Percentiles rank a stretch among this genome's conserved stretches.
These are phyloP conservation scores for Anthracocystis setariae DNA, from an alignment of 1,284 basidiomycete species.

Conservation along the genomic window DNA sequence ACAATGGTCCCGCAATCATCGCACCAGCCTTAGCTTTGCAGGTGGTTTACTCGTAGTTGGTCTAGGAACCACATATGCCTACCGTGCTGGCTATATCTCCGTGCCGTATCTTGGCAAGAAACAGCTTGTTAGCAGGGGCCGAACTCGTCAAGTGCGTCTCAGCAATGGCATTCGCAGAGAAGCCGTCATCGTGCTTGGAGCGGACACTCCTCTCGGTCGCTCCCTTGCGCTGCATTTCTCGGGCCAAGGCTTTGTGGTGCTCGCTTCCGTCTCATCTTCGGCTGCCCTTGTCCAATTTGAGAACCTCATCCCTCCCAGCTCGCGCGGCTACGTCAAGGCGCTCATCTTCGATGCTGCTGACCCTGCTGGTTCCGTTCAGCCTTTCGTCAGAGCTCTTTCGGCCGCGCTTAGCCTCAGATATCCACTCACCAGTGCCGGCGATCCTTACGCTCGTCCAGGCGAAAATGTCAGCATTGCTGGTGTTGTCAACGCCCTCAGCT, in stretches of 20 bases:
- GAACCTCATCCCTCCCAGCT: slow-evolving; percentile 53
- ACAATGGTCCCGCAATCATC: slow-evolving; percentile 29
- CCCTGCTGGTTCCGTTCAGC: slow-evolving; percentile 40
- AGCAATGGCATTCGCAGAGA: slow-evolving; percentile 55
- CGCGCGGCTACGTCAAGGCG: slow-evolving; percentile 63
- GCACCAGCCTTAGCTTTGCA: slow-evolving; percentile 20
- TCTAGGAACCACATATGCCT: slow-evolving; percentile 40
- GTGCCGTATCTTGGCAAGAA: slow-evolving; percentile 43
- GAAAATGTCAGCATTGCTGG: slow-evolving; percentile 58
- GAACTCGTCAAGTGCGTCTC: slow-evolving; percentile 32
- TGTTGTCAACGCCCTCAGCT: slow-evolving; percentile 62
- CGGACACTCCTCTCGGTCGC: slow-evolving; percentile 63
- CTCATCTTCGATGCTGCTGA: slow-evolving; percentile 48
- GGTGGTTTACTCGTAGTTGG: slow-evolving; percentile 41
- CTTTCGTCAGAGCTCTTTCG: slow-evolving; percentile 54
- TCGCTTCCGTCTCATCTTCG: slow-evolving; percentile 55
- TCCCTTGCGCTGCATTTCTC: slow-evolving; percentile 55
- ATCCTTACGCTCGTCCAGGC: slow-evolving; percentile 64
- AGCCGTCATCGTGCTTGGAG: slow-evolving; percentile 63
- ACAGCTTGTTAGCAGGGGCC: slow-evolving; percentile 22
- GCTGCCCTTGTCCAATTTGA: slow-evolving; percentile 53
- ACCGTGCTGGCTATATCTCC: slow-evolving; percentile 30
- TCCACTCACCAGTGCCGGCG: slow-evolving; percentile 62
- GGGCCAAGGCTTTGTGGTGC: slow-evolving; percentile 59
- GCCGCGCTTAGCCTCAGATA: slow-evolving; percentile 58